Conservation (phyloP, 768 basidiomycete species). For the Rhizopogon roseolus region DNA sequence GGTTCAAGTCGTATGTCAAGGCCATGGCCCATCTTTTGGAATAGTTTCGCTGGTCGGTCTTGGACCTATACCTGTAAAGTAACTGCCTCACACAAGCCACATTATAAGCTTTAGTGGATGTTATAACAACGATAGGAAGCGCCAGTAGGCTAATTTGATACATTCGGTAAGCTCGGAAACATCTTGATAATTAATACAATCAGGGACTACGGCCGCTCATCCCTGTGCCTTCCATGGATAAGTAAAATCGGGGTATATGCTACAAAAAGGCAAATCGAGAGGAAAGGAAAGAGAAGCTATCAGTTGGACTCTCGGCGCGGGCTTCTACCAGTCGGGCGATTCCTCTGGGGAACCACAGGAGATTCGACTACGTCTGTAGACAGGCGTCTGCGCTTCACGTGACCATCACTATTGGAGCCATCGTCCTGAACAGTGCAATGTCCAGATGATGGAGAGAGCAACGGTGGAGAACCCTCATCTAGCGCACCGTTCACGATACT, state of each 20-base stretch:
- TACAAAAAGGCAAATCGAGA: neutral
- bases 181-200: no score
- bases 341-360: neutral
- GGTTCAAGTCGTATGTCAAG: no score
- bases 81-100: no score
- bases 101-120: no score
- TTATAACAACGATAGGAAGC: no score
- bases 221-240: neutral
- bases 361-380: neutral
- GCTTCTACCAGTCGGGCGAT: neutral
- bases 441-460: neutral
- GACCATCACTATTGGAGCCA: no score
- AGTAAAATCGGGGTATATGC: neutral
- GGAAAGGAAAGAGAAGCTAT: neutral
- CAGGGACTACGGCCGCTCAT: neutral
- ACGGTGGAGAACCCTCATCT: neutral
- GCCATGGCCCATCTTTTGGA: no score
- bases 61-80: no score
- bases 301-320: neutral
- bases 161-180: no score
- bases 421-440: neutral
- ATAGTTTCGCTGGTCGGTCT: no score
- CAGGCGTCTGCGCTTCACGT: neutral
- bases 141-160: no score
- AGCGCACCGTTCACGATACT: neutral